Conservation (phyloP, 2,329 filamentous ascomycete genomes). For the Knoxdaviesia proteae region DNA sequence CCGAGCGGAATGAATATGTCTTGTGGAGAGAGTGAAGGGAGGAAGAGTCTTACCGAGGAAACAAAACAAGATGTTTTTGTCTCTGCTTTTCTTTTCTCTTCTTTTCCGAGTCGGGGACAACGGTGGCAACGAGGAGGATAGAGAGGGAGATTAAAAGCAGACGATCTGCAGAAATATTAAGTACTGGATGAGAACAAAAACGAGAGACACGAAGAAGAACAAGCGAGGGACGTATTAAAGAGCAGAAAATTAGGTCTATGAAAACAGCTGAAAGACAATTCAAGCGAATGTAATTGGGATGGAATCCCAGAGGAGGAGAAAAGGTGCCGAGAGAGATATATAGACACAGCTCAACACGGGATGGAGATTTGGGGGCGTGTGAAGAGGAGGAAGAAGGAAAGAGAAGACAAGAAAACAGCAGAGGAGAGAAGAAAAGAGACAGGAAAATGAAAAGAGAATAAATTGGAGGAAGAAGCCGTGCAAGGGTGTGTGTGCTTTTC, state of each 20-base stretch:
- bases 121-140: slow-evolving; percentile 2
- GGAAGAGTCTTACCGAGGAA: too few species aligned
- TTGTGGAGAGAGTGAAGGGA: too few species aligned
- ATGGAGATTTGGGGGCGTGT: too few species aligned
- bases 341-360: too few species aligned
- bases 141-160: slow-evolving; percentile 7
- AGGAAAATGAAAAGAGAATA: slow-evolving; percentile 2
- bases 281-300: not conserved
- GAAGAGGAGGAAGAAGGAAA: slow-evolving; percentile 1
- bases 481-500: too few species aligned
- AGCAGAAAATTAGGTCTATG: not conserved
- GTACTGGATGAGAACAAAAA: not conserved
- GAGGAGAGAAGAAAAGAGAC: slow-evolving; percentile 6
- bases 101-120: too few species aligned
- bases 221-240: not conserved
- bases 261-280: not conserved
- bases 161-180: not conserved
- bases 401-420: slow-evolving; percentile 5
- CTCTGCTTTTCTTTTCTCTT: too few species aligned
- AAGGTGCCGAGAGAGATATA: not conserved
- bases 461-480: too few species aligned
- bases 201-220: not conserved
- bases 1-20: too few species aligned
- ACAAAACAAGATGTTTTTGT: too few species aligned
- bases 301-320: not conserved